Evolutionary conservation across 169 alveolate species (phyloP), one percentile per base, ranked within the genome.

Genomic region (Eimeria falciformis): DNA sequence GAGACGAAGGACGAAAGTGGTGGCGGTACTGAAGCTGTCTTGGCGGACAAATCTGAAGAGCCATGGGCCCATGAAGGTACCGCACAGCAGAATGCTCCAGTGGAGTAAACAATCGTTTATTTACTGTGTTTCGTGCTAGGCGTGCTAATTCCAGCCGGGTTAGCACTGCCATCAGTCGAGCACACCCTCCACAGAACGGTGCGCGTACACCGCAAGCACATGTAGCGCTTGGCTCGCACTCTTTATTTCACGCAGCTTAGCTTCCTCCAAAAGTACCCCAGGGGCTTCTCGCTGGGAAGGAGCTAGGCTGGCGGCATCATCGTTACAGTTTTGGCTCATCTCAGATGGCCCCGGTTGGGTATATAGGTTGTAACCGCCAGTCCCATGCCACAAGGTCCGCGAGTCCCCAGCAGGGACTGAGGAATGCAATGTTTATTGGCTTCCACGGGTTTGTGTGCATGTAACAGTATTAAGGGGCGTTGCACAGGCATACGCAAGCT

Each of bases 381-480:
- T 12, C 90, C 73, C 77, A 56, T 71, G 77, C 75, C 77, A 53
- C 58, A 56, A 55, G 77, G 56, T 33, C 68, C 65, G 29, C n/a
- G n/a, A 23, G 77, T 81, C 90, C 90, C 90, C 77, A 56, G 75
- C 90, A 56, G 90, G 90, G 90, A 81, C 77, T 18, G 9, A 81
- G 75, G 90, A 81, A 33, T 81, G 90, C 90, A 81, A 56, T 81
- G 90, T 81, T 81, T 81, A 81, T 81, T 81, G 90, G 90, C 90
- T 65, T 81, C 90, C 40, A 7, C 56, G 90, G 90, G 71, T 14
- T 45, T 81, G n/a, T 78, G 88, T 78, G 73, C 71, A 50, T 45
- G 1, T 18, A 78, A 78, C 55, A 50, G 88, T 23, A 78, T 62
- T 29, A 27, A 40, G 69, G 69, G 21, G 88, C 65, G n/a, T 21